Conservation (phyloP, 371 early-diverging fungal species). For the Quaeritorhiza haematococci region DNA sequence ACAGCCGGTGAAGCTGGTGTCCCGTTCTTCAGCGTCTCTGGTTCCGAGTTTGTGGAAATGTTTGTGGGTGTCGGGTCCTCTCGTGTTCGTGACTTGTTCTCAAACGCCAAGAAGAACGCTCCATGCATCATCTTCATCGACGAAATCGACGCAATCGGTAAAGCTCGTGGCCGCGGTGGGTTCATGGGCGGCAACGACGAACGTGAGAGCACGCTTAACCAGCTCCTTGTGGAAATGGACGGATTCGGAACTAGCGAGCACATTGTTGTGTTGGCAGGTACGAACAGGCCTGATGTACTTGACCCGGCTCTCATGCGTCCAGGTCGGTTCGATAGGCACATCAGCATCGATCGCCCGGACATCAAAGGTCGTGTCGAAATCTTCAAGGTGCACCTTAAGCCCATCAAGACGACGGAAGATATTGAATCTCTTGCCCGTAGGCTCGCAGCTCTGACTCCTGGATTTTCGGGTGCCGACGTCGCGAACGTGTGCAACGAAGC, state of each 20-base stretch:
- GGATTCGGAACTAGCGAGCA: constrained; percentile 92
- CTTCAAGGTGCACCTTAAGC: constrained; percentile 90
- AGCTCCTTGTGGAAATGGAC: constrained; percentile 98
- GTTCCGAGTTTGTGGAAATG: constrained; percentile 99
- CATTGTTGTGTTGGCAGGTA: constrained; percentile 90
- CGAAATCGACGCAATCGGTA: constrained; percentile 99
- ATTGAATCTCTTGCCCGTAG: constrained; percentile 68
- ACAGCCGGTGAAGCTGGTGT: constrained; percentile 98
- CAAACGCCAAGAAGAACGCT: constrained; percentile 92
- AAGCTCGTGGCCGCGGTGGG: constrained; percentile 90
- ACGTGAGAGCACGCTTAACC: constrained; percentile 95
- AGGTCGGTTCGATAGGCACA: constrained; percentile 98
- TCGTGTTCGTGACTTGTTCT: constrained; percentile 96
- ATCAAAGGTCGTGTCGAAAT: constrained; percentile 92
- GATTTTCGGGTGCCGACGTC: constrained; percentile 96
- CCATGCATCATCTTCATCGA: constrained; percentile 99
- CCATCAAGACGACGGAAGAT: constrained; percentile 84
- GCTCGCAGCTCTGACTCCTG: constrained; percentile 92
- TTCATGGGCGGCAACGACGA: constrained; percentile 94
- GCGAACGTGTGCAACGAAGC: constrained; percentile 98
- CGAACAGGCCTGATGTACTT: constrained; percentile 88
- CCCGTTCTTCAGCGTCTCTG: constrained; percentile 94
- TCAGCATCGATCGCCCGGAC: constrained; percentile 93
- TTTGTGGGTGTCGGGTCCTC: constrained; percentile 99
- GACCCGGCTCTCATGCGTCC: constrained; percentile 93